Percentiles rank a stretch among this genome's conserved stretches.
Conservation (phyloP, 108 stramenopile species). For the Aurantiochytrium sp. region DNA sequence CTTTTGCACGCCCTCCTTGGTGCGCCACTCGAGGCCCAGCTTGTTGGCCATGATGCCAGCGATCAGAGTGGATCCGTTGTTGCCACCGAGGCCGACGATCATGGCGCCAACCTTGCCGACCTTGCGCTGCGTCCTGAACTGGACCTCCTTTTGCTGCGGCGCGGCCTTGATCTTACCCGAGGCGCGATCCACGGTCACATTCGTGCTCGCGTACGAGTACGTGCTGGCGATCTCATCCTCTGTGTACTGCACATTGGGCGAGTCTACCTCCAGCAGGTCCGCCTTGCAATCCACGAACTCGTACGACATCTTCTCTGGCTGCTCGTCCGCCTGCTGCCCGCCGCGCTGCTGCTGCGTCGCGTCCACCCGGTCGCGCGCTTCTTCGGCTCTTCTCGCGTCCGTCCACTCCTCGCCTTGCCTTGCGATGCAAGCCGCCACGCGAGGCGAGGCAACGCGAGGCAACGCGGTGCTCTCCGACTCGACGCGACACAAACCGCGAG, state of each 20-base stretch:
- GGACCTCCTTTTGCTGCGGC: constrained; percentile 62
- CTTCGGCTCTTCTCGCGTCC: no score
- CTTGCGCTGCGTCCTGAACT: constrained; percentile 75
- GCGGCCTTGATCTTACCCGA: constrained; percentile 35
- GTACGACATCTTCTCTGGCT: not conserved
- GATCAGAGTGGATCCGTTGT: constrained; percentile 74
- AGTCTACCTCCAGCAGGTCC: not conserved
- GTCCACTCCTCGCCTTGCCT: no score
- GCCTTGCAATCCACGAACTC: not conserved
- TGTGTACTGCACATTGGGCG: constrained; percentile 67
- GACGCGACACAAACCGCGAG: no score
- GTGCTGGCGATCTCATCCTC: constrained; percentile 75
- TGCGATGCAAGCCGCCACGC: no score
- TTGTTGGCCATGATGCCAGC: constrained; percentile 81
- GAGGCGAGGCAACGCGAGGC: no score
- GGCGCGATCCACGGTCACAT: constrained; percentile 72
- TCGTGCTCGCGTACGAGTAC: constrained; percentile 78
- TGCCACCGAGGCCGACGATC: constrained; percentile 91
- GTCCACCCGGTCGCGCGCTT: no score
- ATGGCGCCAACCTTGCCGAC: constrained; percentile 88
- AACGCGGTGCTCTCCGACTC: no score
- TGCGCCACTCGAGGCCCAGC: constrained; percentile 74
- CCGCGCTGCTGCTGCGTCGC: no score
- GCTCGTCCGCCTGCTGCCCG: not conserved
- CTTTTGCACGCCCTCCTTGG: constrained; percentile 73